Conservation (phyloP, 2,329 filamentous ascomycete species). For the Xylariaceae sp. region DNA sequence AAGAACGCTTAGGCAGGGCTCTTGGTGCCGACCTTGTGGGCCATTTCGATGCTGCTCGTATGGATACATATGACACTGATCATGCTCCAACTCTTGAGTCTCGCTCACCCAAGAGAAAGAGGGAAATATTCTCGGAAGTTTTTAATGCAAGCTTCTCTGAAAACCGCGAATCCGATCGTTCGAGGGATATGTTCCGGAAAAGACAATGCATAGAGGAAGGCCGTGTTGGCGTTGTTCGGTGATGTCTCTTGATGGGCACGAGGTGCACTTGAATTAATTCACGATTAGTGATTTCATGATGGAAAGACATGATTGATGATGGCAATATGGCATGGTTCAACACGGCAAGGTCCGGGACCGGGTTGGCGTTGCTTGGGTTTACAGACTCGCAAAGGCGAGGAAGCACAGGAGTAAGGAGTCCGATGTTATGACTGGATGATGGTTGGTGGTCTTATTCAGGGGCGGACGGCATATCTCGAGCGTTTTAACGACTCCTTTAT, state of each 20-base stretch:
- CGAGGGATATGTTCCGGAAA: not conserved
- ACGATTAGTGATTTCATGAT: not conserved
- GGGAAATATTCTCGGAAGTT: constrained; percentile 30
- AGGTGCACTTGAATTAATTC: not conserved
- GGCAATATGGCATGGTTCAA: constrained; percentile 4
- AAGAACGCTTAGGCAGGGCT: constrained; percentile 51
- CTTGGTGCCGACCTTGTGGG: constrained; percentile 50
- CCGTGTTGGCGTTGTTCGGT: constrained; percentile 22
- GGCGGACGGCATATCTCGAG: not conserved
- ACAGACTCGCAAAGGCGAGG: not conserved
- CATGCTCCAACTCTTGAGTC: constrained; percentile 3
- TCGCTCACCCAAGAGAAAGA: constrained; percentile 26
- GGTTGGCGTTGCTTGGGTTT: not conserved
- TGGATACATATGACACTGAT: constrained; percentile 45
- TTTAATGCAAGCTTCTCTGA: constrained; percentile 34
- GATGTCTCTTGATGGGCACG: not conserved
- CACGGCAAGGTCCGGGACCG: not conserved
- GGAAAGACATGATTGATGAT: not conserved
- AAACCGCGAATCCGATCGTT: constrained; percentile 20
- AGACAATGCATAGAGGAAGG: constrained; percentile 12
- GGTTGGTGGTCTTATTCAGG: not conserved
- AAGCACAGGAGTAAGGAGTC: not conserved
- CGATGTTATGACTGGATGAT: not conserved
- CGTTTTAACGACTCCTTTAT: constrained; percentile 4
- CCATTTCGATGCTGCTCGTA: constrained; percentile 37